These are phyloP conservation scores for Nannizziopsis arthrosporioides DNA, from an alignment of 2,329 filamentous ascomycete genomes.

Conservation along the genomic window DNA sequence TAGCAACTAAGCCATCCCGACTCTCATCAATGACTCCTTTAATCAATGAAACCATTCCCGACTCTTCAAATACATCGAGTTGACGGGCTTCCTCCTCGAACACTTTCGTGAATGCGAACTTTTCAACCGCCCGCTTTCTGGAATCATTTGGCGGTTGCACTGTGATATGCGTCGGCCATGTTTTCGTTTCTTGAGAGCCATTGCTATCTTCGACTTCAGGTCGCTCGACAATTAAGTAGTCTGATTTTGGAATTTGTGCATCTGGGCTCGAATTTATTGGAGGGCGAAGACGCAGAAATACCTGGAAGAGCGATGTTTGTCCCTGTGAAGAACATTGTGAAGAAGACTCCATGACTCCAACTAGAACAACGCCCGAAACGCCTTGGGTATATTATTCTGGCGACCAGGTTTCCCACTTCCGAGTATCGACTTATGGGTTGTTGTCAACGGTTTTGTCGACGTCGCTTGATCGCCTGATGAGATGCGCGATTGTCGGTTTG, in stretches of 20 bases:
- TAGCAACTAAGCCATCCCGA: conserved; percentile 80
- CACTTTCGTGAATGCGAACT: conserved; percentile 86
- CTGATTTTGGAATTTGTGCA: conserved; percentile 26
- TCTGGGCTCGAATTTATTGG: conserved; percentile 33
- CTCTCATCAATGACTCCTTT: conserved; percentile 75
- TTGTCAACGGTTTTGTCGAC: neutral
- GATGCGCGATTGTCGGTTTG: neutral
- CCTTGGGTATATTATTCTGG: neutral
- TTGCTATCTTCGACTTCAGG: conserved; percentile 24
- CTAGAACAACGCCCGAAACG: neutral
- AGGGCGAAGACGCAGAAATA: conserved; percentile 77
- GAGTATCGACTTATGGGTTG: no score
- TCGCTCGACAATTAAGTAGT: conserved; percentile 57
- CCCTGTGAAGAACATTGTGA: conserved; percentile 33
- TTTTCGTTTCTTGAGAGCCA: conserved; percentile 27
- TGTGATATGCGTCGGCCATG: conserved; percentile 55
- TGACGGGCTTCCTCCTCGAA: conserved; percentile 81
- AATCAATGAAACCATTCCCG: conserved; percentile 61
- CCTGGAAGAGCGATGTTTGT: conserved; percentile 60
- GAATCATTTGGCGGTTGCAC: conserved; percentile 71
- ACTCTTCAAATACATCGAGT: conserved; percentile 73
- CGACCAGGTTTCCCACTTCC: neutral
- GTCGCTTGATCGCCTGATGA: neutral
- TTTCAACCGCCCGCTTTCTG: conserved; percentile 76
- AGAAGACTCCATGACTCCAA: conserved; percentile 27